Percentiles rank a stretch among this genome's conserved stretches.
Evolutionary conservation across 148 eudicot species (phyloP).

Genomic region (Rhododendron williamsianum): DNA sequence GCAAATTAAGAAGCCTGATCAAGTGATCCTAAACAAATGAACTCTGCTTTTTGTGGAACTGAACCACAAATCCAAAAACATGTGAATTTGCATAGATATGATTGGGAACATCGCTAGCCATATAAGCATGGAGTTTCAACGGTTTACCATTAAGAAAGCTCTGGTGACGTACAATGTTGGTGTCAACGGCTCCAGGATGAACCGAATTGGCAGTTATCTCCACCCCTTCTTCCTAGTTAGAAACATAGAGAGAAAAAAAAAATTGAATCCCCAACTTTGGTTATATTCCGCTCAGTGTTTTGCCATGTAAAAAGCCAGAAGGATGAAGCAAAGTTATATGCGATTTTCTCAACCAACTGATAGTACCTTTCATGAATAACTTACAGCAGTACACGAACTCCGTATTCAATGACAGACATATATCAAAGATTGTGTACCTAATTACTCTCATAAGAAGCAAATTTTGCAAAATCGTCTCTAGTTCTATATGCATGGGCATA

Average conservation of each 20-base stretch:
- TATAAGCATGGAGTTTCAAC: not conserved
- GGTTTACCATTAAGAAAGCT: constrained; percentile 44
- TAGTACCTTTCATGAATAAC: not conserved
- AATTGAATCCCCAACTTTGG: no score
- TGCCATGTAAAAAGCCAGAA: not conserved
- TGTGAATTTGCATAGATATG: not conserved
- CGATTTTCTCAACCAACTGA: not conserved
- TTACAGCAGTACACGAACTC: not conserved
- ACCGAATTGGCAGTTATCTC: constrained; percentile 29
- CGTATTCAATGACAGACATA: not conserved
- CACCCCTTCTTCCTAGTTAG: constrained; percentile 63
- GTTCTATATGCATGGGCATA: not conserved
- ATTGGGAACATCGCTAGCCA: not conserved
- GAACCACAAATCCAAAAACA: not conserved
- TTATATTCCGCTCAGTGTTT: not conserved
- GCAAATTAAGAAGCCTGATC: not conserved
- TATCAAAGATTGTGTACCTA: not conserved
- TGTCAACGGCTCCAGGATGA: constrained; percentile 67
- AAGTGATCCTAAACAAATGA: not conserved
- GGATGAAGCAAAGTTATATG: not conserved
- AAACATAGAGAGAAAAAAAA: not conserved
- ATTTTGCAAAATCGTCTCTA: not conserved
- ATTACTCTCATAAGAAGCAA: not conserved
- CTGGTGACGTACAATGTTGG: constrained; percentile 58
- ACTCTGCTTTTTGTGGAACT: not conserved